Base-by-base conservation (phyloP, 1,139 yeast species). In the Taphrina wiesneri region DNA sequence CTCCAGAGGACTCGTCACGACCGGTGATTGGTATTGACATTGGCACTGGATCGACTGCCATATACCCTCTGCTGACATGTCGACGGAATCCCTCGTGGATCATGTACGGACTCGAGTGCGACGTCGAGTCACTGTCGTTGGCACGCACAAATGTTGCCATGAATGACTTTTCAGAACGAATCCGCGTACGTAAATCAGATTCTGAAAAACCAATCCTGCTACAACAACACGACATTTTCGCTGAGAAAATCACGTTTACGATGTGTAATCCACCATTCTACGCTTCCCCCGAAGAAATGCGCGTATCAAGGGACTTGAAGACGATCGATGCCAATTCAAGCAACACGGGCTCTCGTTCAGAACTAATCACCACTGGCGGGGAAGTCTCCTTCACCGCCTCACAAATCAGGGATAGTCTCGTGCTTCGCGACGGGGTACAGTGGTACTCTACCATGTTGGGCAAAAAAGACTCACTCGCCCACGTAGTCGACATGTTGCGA, bases 211-310 rank as follows among this genome's bases (percentile, higher is more conserved):
- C 49, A 3, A n/a, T 49, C 28, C 26, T 60, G 51, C 30, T 60
- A 23, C 64, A 60, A 17, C 43, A 39, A n/a, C 56, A 59, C 21
- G 43, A 39, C 9, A 7, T 25, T 6, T 32, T 47, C 4, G 15
- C 21, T 13, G 7, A 21, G 2, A 15, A 32, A 17, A 32, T 59
- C 6, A 28, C 51, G 13, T 60, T 60, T 32, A 51, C 75, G 1
- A 74, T 80, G 71, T 80, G 83, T 68, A 80, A 80, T 67, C 83
- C 83, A 2, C 83, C 83, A 1, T 80, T 80, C 68, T 80, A 79
- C 68, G 63, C 69, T 2, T 75, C 79, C 0, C 11, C 32, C 0
- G 72, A 71, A 0, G 82, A 79, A 41, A 68, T 79, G 56, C 56
- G 57, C 3, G 43, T 57, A 2, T 70, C 72, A 30, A 60, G 62